Base-by-base conservation (phyloP, 129 eudicot species). In the Flaveria trinervia region DNA sequence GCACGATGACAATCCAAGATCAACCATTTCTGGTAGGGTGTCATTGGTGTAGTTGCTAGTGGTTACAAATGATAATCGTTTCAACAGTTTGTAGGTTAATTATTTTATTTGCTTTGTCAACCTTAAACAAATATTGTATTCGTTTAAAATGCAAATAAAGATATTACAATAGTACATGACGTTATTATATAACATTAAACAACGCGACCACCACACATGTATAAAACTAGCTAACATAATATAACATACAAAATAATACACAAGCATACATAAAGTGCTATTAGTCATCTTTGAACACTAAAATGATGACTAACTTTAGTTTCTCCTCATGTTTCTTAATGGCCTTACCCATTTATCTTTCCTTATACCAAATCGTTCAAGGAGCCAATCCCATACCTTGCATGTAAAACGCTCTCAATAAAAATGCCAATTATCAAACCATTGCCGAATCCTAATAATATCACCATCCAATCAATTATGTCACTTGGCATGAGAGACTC, bases 381-480 rank as follows among this genome's bases (percentile, higher is more conserved):
- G 36, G 70, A 81, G 18, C 73, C 78, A 36, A 33, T 81, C 11
- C 5, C 45, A 44, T 81, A 68, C 65, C 62, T 65, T 22, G 68
- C 15, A 39, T 48, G 30, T 23, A 70, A 2, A 18, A 43, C 16
- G 18, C 56, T 66, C 49, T 73, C 69, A 3, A 18, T 14, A 36
- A 72, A 2, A 4, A 77, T 25, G 9, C 83, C 80, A 7, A 72
- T 1, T 0, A 45, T n/a, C 41, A 78, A 7, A 11, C 86, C 79
- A 57, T 72, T 30, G 7, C 72, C 79, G 16, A 65, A 20, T 20
- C 79, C 82, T 0, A 12, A 22, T 16, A 71, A n/a, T 67, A 72
- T 57, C 30, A 78, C 65, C 13, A 70, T 55, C 82, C 85, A 82
- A 39, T 65, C 71, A 46, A 82, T 22, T 11, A 44, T 25, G 49